Evolutionary conservation across 1,284 basidiomycete species (phyloP), one percentile per base, ranked within the genome.

Genomic region (Boletus calvinii): DNA sequence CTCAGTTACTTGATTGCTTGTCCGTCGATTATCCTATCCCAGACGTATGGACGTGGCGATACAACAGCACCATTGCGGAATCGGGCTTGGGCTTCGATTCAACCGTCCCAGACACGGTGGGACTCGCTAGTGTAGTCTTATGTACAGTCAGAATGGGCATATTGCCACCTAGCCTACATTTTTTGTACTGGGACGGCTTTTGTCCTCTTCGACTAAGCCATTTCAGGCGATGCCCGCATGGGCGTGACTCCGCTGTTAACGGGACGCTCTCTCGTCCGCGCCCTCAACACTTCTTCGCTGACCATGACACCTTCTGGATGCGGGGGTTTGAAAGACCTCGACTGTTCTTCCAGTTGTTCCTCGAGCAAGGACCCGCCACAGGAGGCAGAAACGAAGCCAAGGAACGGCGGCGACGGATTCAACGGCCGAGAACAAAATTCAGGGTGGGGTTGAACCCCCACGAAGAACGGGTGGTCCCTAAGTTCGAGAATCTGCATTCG

Each of bases 351-450:
- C 29, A 95, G 66, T 69, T 98, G 92, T 66, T 93, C 89, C 30
- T 81, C 74, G 12, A 99, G 78, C 1, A 88, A 79, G 1, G 67
- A 52, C 4, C 63, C 35, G 3, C 53, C 68, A 36, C 85, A 87
- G 0, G 96, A 78, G 0, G 97, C 94, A 3, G 96, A 87, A 38
- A 99, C 83, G 66, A 99, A 90, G 13, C 97, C 97, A 34, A 99
- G 86, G 85, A 98, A 99, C 0, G 94, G 90, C 3, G 96, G 96
- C 0, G 94, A 97, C 0, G 96, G 97, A 75, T 99, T 99, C 47
- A 99, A 78, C 2, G 96, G 96, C n/a, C 96, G 87, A 18, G 96
- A 96, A 75, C 95, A 98, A 76, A 99, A 96, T 72, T 99, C 96
- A 3, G 96, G 96, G 67, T 99, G 96, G 0, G 97, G 94, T 76